These are phyloP conservation scores for Hirsutella rhossiliensis DNA, from an alignment of 2,329 filamentous ascomycete genomes.

Conservation along the genomic window DNA sequence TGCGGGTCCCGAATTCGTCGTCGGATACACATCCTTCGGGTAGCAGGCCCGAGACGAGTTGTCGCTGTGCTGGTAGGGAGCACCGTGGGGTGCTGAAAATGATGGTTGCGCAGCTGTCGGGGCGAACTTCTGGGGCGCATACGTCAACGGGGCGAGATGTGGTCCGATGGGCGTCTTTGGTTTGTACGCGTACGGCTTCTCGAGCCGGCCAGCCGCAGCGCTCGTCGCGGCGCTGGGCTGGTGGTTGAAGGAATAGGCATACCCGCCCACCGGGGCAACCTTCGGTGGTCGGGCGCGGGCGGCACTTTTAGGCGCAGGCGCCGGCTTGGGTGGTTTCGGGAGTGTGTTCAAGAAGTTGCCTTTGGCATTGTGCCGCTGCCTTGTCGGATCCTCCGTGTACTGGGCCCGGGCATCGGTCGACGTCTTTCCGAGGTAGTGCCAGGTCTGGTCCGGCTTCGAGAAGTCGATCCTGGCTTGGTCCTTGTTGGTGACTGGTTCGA, in stretches of 20 bases:
- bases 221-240: conserved; percentile 2
- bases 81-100: conserved; percentile 3
- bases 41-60: conserved; percentile 12
- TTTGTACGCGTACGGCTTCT: conserved; percentile 43
- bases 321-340: conserved; percentile 35
- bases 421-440: conserved; percentile 75
- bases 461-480: conserved; percentile 61
- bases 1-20: neutral
- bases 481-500: conserved; percentile 42
- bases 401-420: conserved; percentile 87
- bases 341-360: conserved; percentile 64
- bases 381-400: conserved; percentile 67
- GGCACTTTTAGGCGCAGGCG: conserved; percentile 12
- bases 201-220: conserved; percentile 13
- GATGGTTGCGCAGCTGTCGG: conserved; percentile 4
- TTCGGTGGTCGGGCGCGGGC: conserved; percentile 5
- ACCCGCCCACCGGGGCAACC: conserved; percentile 6
- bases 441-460: conserved; percentile 60
- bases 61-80: neutral
- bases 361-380: conserved; percentile 50
- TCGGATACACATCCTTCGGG: neutral
- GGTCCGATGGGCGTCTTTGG: conserved; percentile 25
- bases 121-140: conserved; percentile 13
- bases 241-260: neutral
- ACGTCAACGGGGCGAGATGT: conserved; percentile 10